Base-by-base conservation (phyloP, 805 yeast species). In the Metschnikowia kunwiensis region DNA sequence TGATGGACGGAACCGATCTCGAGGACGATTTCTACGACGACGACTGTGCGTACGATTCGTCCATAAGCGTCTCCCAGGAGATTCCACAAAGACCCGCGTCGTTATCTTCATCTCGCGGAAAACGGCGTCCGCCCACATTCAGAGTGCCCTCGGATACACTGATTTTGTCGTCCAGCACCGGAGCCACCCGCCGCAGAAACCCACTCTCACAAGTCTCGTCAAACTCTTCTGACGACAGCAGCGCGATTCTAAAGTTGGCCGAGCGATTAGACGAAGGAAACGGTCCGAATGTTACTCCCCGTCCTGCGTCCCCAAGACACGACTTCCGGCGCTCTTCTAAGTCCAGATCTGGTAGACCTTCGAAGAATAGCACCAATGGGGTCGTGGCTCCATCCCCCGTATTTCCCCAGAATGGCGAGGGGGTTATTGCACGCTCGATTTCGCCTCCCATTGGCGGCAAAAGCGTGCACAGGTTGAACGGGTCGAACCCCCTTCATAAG, bases 1-100 rank as follows among this genome's bases (percentile, higher is more conserved):
- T 58, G 31, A 43, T 64, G 38, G 69, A 61, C 27, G 72, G 61
- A 29, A 60, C 70, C 2, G 72, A 65, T 8, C 54, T 57, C 57
- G 70, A 51, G 2, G 63, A 62, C 24, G 60, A 55, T 39, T 58
- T 54, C 30, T 47, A 46, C 30, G 67, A 61, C 24, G 67, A 63
- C 29, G 67, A 63, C 23, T 63, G 53, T 3, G 51, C 54, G 19
- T 65, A 65, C 43, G 72, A 67, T 36, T 58, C 67, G 5, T 61
- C 68, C 11, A 44, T 65, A 26, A 65, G 62, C 36, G 59, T 50
- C 6, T 58, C 70, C 2, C 65, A 50, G 25, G 68, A 62, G 16
- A 42, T 44, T 20, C 35, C 29, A 13, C 43, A 47, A 10, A 44
- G 47, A 22, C 32, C 48, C 38, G 35, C 49, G 14, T 51, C 51